Conservation (phyloP, 2,329 filamentous ascomycete genomes). For the Trichothecium roseum region DNA sequence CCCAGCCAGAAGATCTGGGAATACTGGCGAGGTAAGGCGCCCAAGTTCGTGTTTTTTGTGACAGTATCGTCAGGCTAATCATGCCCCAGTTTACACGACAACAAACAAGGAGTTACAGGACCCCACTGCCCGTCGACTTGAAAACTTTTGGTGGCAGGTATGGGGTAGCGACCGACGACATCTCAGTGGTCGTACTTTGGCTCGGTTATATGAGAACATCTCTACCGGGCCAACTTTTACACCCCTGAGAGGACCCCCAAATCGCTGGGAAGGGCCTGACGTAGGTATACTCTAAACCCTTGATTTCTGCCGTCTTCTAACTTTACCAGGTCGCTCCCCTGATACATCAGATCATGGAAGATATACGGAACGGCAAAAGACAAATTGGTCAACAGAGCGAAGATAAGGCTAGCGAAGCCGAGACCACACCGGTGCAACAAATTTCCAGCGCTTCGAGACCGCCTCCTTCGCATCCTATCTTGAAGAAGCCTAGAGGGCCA, state of each 20-base stretch:
- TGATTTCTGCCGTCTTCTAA: background rate
- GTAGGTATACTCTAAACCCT: conserved; percentile 20
- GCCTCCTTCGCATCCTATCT: conserved; percentile 43
- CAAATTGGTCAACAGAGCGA: conserved; percentile 1
- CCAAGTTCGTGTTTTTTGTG: conserved; percentile 4
- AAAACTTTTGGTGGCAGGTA: conserved; percentile 59
- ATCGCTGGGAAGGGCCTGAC: conserved; percentile 40
- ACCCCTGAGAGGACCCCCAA: conserved; percentile 40
- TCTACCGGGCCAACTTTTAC: conserved; percentile 47
- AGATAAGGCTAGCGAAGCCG: no score
- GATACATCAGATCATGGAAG: conserved; percentile 17
- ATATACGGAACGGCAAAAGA: conserved; percentile 8
- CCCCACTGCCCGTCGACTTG: conserved; percentile 50
- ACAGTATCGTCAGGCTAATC: conserved; percentile 2
- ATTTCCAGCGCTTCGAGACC: conserved; percentile 30
- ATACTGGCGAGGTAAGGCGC: conserved; percentile 47
- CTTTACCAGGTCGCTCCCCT: conserved; percentile 15
- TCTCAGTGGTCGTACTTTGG: conserved; percentile 42
- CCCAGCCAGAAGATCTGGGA: conserved; percentile 42
- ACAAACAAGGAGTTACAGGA: conserved; percentile 48
- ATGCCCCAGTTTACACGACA: conserved; percentile 45
- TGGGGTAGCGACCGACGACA: conserved; percentile 47
- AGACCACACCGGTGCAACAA: no score
- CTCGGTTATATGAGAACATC: conserved; percentile 46
- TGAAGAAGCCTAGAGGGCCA: conserved; percentile 48